Percentiles rank a stretch among this genome's conserved stretches.
Conservation (phyloP, 129 eudicot genomes). For the Rutidosis leptorrhynchoides region DNA sequence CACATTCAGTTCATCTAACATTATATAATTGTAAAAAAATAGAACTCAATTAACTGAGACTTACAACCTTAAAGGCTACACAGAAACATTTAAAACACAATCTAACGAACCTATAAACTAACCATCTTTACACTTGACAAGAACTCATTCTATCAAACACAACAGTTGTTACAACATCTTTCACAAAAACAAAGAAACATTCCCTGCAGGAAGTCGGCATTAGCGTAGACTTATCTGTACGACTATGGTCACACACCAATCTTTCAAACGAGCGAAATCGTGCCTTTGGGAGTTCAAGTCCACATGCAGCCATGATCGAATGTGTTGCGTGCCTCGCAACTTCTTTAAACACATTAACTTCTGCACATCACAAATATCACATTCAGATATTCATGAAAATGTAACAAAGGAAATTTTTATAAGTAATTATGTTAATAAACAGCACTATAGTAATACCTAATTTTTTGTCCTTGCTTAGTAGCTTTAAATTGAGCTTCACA, state of each 20-base stretch:
- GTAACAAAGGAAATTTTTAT: background rate
- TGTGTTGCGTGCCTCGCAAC: slow-evolving; percentile 83
- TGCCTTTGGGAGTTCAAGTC: slow-evolving; percentile 47
- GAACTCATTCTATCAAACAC: slow-evolving; percentile 35
- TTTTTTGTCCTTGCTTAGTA: slow-evolving; percentile 47
- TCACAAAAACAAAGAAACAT: slow-evolving; percentile 69
- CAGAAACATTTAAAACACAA: background rate
- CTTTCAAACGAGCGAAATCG: slow-evolving; percentile 35
- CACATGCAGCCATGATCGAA: slow-evolving; percentile 75
- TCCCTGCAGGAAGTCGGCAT: slow-evolving; percentile 78
- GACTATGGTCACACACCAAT: slow-evolving; percentile 47
- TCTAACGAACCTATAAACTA: slow-evolving; percentile 5
- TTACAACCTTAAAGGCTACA: no score
- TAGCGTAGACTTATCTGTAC: slow-evolving; percentile 42
- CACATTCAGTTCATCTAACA: no score
- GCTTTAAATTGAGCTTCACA: slow-evolving; percentile 85
- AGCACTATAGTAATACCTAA: background rate
- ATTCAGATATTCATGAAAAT: slow-evolving; percentile 1
- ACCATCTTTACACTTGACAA: slow-evolving; percentile 2
- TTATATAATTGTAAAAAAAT: no score
- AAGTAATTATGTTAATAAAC: background rate
- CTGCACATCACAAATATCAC: slow-evolving; percentile 39
- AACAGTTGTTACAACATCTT: slow-evolving; percentile 55
- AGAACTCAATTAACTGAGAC: no score
- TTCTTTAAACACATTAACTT: slow-evolving; percentile 59